Evolutionary conservation across 129 eudicot genomes (phyloP).

Genomic region (carrot (Daucus carota)): DNA sequence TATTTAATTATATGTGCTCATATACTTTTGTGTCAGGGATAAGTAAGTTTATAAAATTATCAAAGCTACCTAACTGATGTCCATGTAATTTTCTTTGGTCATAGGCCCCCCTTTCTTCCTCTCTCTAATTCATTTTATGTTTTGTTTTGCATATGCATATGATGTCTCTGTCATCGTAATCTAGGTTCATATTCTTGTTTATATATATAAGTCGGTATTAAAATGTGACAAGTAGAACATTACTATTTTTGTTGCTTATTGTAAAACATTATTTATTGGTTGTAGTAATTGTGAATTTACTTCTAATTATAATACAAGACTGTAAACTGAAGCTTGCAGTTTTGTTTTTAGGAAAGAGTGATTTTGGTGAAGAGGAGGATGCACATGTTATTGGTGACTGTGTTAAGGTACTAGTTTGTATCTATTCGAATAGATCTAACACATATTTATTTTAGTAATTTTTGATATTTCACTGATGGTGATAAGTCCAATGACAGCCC

Average conservation of each 20-base stretch:
- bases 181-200: not conserved
- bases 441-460: not conserved
- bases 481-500: not conserved
- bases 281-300: not conserved
- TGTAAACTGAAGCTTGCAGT: slow-evolving; percentile 18
- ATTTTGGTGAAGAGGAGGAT: slow-evolving; percentile 83
- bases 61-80: not conserved
- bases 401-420: slow-evolving; percentile 56
- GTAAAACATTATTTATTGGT: not conserved
- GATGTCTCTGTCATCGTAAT: not conserved
- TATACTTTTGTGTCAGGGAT: not conserved
- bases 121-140: not conserved
- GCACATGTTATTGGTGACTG: slow-evolving; percentile 98
- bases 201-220: not conserved
- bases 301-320: not conserved
- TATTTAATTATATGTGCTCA: not conserved
- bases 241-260: no score
- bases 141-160: not conserved
- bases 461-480: not conserved
- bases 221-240: no score
- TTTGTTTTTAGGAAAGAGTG: slow-evolving; percentile 57
- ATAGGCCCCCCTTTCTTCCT: not conserved
- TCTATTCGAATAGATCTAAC: not conserved
- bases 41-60: not conserved
- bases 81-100: not conserved